Conservation (phyloP, 192 early-diverging fungal species). For the Funneliformis mosseae region DNA sequence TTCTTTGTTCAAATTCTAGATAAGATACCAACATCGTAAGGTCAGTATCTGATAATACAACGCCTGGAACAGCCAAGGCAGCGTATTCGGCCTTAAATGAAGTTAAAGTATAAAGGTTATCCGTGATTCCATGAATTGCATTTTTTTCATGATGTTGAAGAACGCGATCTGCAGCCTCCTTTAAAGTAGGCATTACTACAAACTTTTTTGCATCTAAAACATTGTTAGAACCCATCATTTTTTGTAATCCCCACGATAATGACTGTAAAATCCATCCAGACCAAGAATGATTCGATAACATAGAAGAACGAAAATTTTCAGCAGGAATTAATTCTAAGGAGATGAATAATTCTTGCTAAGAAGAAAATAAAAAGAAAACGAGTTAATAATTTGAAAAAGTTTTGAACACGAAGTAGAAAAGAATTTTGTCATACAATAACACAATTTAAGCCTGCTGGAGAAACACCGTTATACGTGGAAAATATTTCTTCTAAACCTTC, state of each 20-base stretch:
- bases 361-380: background rate
- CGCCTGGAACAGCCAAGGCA: background rate
- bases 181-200: conserved; percentile 2
- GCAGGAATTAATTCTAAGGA: background rate
- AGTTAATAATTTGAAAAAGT: background rate
- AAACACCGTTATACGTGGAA: background rate
- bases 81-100: conserved; percentile 29
- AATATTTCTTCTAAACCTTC: background rate
- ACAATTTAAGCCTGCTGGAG: background rate
- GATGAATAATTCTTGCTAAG: conserved; percentile 14
- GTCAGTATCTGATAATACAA: conserved; percentile 38
- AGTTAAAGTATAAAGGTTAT: conserved; percentile 28
- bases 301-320: background rate
- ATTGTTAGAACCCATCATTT: background rate
- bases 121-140: conserved; percentile 21
- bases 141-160: conserved; percentile 15
- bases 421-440: conserved; percentile 3
- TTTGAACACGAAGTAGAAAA: background rate
- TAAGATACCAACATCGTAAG: conserved; percentile 37
- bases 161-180: background rate
- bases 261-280: background rate
- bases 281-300: conserved; percentile 6
- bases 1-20: conserved; percentile 28
- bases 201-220: background rate
- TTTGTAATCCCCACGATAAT: conserved; percentile 11